phyloP scores from a whole-genome alignment of 225 moss, liverwort and hornwort species.

The Thuidium tamariscinum region DNA sequence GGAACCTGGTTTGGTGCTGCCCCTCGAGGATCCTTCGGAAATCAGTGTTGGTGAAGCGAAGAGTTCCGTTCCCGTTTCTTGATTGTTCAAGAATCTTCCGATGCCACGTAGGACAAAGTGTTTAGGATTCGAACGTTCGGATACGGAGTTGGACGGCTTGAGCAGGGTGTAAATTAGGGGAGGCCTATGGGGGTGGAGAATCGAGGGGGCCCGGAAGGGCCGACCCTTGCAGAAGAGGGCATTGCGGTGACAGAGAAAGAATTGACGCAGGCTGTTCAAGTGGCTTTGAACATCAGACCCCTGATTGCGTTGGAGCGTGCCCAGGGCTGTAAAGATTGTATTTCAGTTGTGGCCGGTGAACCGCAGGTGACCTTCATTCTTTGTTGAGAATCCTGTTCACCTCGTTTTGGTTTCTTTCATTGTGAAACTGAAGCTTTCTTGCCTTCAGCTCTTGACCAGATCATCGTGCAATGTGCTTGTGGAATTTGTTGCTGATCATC shows the following conservation, averaged over 20 bases:
- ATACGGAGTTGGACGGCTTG: background rate
- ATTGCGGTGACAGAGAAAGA: conserved; percentile 44
- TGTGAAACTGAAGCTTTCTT: background rate
- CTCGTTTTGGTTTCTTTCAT: background rate
- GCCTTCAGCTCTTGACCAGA: background rate
- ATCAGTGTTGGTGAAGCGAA: background rate
- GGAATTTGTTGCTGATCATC: background rate
- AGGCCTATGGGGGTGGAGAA: conserved; percentile 25
- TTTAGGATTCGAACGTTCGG: background rate
- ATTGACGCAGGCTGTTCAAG: conserved; percentile 72
- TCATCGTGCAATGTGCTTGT: background rate
- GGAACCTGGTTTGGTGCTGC: background rate
- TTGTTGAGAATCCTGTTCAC: background rate
- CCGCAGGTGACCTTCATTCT: conserved; percentile 45
- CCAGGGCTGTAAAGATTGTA: conserved; percentile 93
- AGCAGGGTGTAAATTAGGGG: background rate
- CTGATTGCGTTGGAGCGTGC: conserved; percentile 75
- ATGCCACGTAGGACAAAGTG: background rate
- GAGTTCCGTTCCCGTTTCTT: background rate
- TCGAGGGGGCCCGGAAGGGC: conserved; percentile 2
- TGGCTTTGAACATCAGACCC: conserved; percentile 78
- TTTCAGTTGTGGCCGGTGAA: conserved; percentile 60
- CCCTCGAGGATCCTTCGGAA: background rate
- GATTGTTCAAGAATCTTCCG: background rate
- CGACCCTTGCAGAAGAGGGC: background rate